Conservation (phyloP, 441 rosid genomes). For the Sinapis alba region DNA sequence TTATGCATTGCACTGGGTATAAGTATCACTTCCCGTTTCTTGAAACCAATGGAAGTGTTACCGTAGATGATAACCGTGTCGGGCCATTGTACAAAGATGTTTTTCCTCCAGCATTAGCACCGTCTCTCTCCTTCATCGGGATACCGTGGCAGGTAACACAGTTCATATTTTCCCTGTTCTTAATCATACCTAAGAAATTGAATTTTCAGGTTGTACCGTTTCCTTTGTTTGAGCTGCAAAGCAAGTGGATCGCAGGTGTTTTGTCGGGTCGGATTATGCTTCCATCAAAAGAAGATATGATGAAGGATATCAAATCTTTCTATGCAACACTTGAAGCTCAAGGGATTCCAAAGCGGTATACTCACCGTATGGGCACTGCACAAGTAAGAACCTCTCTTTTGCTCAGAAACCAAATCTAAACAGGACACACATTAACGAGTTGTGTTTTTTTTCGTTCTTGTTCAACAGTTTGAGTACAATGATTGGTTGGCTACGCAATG, state of each 20-base stretch:
- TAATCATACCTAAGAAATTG: background rate
- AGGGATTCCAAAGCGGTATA: conserved; percentile 57
- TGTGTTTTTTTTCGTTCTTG: background rate
- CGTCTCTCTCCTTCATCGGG: conserved; percentile 80
- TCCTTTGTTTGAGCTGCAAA: conserved; percentile 64
- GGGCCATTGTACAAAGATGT: conserved; percentile 81
- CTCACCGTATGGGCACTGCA: conserved; percentile 46
- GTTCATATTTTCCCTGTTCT: background rate
- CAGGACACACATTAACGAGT: background rate
- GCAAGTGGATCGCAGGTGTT: conserved; percentile 83
- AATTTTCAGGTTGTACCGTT: conserved; percentile 57
- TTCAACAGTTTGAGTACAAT: conserved; percentile 54
- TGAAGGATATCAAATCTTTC: conserved; percentile 50
- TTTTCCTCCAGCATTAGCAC: conserved; percentile 72
- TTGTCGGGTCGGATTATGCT: conserved; percentile 67
- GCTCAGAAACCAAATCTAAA: background rate
- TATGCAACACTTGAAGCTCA: conserved; percentile 55
- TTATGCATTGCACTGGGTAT: conserved; percentile 89
- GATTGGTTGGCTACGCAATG: conserved; percentile 65
- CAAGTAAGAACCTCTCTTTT: conserved; percentile 44
- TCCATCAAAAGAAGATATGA: conserved; percentile 67
- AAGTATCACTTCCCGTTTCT: conserved; percentile 80
- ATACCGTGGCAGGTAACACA: conserved; percentile 66
- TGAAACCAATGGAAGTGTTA: conserved; percentile 62
- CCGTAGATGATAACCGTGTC: conserved; percentile 72